phyloP scores from a whole-genome alignment of 106 monocot species.

The Apostasia ramifera region DNA sequence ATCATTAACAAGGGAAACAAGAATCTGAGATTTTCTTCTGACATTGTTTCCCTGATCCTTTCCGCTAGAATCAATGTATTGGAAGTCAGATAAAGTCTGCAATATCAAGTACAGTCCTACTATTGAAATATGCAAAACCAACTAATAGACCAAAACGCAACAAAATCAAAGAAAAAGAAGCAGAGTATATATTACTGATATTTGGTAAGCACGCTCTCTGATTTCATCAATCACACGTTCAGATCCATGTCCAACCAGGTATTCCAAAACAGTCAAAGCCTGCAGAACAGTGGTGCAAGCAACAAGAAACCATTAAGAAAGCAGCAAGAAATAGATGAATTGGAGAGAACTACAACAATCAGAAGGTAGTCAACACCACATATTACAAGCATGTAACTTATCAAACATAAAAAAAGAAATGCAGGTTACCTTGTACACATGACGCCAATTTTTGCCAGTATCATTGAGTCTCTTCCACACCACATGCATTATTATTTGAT shows the following conservation, averaged over 20 bases:
- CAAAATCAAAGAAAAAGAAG: neutral
- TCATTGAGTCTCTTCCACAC: constrained; percentile 98
- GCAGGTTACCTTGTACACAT: constrained; percentile 84
- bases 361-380: neutral
- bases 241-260: constrained; percentile 85
- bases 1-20: constrained; percentile 83
- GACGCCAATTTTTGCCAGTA: constrained; percentile 97
- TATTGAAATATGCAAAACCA: neutral
- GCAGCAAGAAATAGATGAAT: neutral
- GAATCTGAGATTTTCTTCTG: constrained; percentile 78
- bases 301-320: neutral
- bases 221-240: constrained; percentile 94
- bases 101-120: constrained; percentile 1
- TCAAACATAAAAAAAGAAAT: neutral
- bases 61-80: constrained; percentile 89
- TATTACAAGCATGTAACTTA: neutral
- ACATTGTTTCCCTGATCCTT: constrained; percentile 90
- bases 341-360: neutral
- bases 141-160: neutral
- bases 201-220: constrained; percentile 80
- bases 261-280: constrained; percentile 86
- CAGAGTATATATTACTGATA: constrained; percentile 42
- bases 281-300: constrained; percentile 11
- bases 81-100: constrained; percentile 83
- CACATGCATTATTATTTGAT: constrained; percentile 85